Evolutionary conservation across 106 monocot genomes (phyloP), one percentile per base, ranked within the genome.

Genomic region (Acorus gramineus): DNA sequence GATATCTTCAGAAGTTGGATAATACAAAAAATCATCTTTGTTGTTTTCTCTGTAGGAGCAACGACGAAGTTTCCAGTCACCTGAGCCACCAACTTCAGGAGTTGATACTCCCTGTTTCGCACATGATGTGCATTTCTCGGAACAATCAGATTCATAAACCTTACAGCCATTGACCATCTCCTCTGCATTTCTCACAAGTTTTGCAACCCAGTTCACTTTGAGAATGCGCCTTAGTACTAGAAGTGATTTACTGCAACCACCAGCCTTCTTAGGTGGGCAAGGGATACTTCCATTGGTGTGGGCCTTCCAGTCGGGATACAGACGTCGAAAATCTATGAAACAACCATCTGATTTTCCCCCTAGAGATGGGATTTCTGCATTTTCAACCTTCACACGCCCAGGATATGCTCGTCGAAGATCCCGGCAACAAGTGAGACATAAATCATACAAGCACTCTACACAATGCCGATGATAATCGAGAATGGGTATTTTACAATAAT

Each of bases 401-500:
- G 44, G 5, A 3, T 73, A 78, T 68, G 66, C 61, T 55, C 64
- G 54, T 68, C 98, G 69, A 71, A 98, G 76, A 74, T 92, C 92
- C 55, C 64, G 83, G 71, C 88, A 88, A 53, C 98, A 98, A 4
- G 79, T 62, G 50, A 98, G 79, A 62, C 98, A 98, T 11, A 98
- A 53, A 76, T 98, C 98, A 73, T 77, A 89, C 42, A 60, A 77
- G 52, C 98, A 98, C 46, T 72, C 77, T 71, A 69, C 62, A 56
- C 98, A 98, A 73, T 98, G 88, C 42, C 98, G 82, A 73, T 98
- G 98, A 72, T 88, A 98, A 74, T 98, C 98, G 62, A 86, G 76
- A 66, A 98, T 88, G 3, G 98, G 98, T 52, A 79, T 73, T 69
- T 74, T 82, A 73, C 98, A 98, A 14, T 83, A 77, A 75, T 98